A percentile compares a stretch with the other conserved stretches of the same genome.
Evolutionary conservation across 345 rosid species (phyloP).

Genomic region (Linum lewisii): DNA sequence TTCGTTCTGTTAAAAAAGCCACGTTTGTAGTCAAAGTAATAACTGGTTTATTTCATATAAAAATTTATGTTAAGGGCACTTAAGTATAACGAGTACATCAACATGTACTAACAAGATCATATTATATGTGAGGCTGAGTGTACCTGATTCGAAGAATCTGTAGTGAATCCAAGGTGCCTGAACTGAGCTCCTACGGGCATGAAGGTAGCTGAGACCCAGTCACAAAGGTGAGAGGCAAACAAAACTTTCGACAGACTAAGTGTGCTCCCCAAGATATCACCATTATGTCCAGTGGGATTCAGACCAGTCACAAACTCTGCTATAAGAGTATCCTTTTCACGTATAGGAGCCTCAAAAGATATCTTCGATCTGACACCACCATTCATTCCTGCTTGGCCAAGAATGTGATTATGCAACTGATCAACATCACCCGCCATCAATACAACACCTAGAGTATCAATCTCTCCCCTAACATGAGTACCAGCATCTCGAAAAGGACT

Average conservation of each 20-base stretch:
- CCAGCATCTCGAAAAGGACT: constrained; percentile 57
- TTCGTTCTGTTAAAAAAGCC: neutral
- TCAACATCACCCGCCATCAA: constrained; percentile 41
- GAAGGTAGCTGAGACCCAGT: constrained; percentile 62
- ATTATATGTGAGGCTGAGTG: neutral
- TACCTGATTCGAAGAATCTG: constrained; percentile 47
- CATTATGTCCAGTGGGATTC: constrained; percentile 21
- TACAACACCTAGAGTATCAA: constrained; percentile 60
- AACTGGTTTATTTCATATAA: too few relatives aligned
- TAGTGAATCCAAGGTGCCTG: constrained; percentile 43
- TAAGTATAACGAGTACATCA: neutral
- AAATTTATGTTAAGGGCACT: neutral
- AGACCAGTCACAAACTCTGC: constrained; percentile 54
- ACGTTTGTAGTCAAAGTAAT: too few relatives aligned
- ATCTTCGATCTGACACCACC: constrained; percentile 60
- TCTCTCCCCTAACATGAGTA: constrained; percentile 61
- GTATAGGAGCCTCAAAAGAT: constrained; percentile 48
- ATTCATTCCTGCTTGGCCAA: constrained; percentile 45
- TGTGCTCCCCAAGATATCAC: constrained; percentile 29
- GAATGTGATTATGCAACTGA: constrained; percentile 31
- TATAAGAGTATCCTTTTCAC: constrained; percentile 46
- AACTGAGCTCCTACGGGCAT: constrained; percentile 74
- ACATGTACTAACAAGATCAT: too few relatives aligned
- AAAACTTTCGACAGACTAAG: constrained; percentile 60
- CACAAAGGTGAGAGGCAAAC: constrained; percentile 44